phyloP scores from a whole-genome alignment of 768 basidiomycete genomes.

The Boletus huronensis region DNA sequence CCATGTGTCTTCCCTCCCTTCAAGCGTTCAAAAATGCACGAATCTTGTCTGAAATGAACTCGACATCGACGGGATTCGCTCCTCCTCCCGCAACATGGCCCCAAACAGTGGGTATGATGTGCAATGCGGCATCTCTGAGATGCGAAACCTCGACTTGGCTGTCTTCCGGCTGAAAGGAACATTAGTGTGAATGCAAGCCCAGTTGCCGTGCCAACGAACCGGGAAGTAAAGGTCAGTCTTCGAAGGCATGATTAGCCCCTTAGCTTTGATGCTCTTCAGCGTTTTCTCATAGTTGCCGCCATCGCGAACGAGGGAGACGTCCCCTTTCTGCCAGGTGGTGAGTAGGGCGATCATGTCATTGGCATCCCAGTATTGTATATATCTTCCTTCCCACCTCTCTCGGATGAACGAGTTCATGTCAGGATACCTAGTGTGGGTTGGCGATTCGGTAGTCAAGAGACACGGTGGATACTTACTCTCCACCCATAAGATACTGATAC shows the following conservation, averaged over 20 bases:
- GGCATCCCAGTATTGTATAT: constrained; percentile 48
- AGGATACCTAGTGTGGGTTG: constrained; percentile 35
- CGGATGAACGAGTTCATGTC: constrained; percentile 48
- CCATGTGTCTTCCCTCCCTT: not conserved
- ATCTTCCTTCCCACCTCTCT: constrained; percentile 48
- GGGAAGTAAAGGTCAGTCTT: constrained; percentile 62
- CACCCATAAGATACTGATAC: constrained; percentile 41
- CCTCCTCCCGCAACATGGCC: constrained; percentile 56
- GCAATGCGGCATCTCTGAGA: constrained; percentile 42
- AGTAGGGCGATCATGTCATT: constrained; percentile 52
- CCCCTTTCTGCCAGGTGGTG: constrained; percentile 51
- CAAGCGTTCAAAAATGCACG: constrained; percentile 39
- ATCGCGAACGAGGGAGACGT: constrained; percentile 45
- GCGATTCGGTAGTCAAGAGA: not conserved
- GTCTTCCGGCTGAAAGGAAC: constrained; percentile 46
- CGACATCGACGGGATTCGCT: constrained; percentile 36
- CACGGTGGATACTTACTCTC: constrained; percentile 31
- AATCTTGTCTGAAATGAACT: constrained; percentile 42
- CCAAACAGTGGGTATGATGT: constrained; percentile 55
- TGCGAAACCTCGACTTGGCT: constrained; percentile 46
- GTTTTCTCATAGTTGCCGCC: constrained; percentile 42
- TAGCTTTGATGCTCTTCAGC: constrained; percentile 45
- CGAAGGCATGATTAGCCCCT: constrained; percentile 55
- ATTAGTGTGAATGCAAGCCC: not conserved
- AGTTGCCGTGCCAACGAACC: constrained; percentile 26